Base-by-base conservation (phyloP, 192 early-diverging fungal genomes). In the Bifiguratus adelaidae region DNA sequence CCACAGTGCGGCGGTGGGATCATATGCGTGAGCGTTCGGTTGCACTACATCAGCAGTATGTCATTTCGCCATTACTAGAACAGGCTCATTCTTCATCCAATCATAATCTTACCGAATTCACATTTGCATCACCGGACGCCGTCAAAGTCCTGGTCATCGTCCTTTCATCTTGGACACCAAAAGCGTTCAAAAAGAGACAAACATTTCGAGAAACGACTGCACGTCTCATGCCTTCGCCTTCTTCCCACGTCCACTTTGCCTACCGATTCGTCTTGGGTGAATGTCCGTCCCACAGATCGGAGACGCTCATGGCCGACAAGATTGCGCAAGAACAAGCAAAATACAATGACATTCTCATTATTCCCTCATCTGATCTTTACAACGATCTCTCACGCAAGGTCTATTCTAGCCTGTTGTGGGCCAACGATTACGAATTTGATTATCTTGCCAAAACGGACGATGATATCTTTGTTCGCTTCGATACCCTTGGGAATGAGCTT, bases 391-490 rank as follows among this genome's bases (percentile, higher is more conserved):
- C 72, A 49, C 49, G 42, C 34, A 78, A 78, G 27, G 67, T 78
- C 8, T 78, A 75, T 47, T 61, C 59, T n/a, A 57, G 56, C 2
- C 46, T 78, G 35, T 68, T 70, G 26, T 78, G 76, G 76, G 45
- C 67, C 18, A 65, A 68, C 49, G 58, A 68, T 21, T 74, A 60
- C 50, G 44, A 65, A 8, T 78, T 70, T 57, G 72, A 78, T 30
- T 78, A 68, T 27, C 41, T 78, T 7, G 53, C 71, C 30, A 78
- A 78, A 52, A 74, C 76, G 3, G 67, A 78, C 37, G 76, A 78
- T 33, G 76, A 78, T 47, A 72, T 78, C 15, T 78, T 78, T 53
- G 63, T 78, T 25, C 58, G 76, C 15, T 72, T 67, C 68, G 76
- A 78, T 46, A 67, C 62, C 13, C 53, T 78, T 28, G 47, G 55